Conservation (phyloP, 2,329 filamentous ascomycete genomes). For the Talaromyces sp. region DNA sequence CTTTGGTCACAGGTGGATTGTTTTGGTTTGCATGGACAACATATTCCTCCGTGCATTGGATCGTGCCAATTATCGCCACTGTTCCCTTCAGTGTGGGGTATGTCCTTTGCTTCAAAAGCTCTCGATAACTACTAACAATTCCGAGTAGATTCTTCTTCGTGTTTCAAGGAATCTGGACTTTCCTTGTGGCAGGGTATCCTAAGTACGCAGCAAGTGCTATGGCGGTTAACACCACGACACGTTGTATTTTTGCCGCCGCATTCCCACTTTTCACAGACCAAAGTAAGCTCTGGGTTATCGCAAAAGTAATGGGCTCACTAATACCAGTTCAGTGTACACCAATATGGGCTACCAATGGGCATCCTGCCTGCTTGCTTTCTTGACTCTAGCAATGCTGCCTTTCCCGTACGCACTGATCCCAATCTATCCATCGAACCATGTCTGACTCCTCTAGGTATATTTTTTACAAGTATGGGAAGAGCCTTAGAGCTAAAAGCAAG, state of each 20-base stretch:
- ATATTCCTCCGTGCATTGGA: constrained; percentile 67
- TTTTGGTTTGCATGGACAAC: constrained; percentile 90
- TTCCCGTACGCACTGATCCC: no score
- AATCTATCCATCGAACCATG: no score
- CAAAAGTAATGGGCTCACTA: constrained; percentile 27
- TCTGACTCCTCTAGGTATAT: no score
- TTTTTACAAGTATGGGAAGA: background rate
- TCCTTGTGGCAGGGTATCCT: constrained; percentile 62
- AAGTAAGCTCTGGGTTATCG: no score
- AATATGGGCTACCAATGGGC: constrained; percentile 44
- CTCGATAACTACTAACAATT: no score
- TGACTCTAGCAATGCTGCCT: constrained; percentile 41
- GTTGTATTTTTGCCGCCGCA: constrained; percentile 70
- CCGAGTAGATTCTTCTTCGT: constrained; percentile 52
- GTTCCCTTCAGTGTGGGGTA: constrained; percentile 63
- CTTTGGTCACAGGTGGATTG: constrained; percentile 71
- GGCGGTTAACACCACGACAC: constrained; percentile 75
- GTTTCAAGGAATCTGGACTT: constrained; percentile 82
- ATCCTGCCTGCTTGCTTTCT: constrained; percentile 39
- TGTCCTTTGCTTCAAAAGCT: no score
- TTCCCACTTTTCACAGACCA: no score
- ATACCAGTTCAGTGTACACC: constrained; percentile 39
- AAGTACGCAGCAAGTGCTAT: constrained; percentile 56
- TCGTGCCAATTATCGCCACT: constrained; percentile 67
- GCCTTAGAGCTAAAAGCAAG: background rate